A percentile compares a stretch with the other conserved stretches of the same genome.
Conservation (phyloP, 371 early-diverging fungal species). For the Actinomortierella wolfii region DNA sequence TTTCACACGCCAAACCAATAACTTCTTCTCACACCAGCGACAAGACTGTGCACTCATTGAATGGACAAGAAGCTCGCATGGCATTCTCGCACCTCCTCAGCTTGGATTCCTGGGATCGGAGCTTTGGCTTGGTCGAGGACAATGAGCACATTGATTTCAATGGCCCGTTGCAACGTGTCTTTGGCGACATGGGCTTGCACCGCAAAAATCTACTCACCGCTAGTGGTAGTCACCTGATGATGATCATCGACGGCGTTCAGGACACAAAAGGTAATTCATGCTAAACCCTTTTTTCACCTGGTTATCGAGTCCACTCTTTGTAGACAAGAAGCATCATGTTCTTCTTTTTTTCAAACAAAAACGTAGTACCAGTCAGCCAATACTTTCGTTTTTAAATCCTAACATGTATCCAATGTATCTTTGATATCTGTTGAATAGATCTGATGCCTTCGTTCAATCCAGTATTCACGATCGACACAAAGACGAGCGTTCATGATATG, state of each 20-base stretch:
- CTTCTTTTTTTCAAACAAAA: background rate
- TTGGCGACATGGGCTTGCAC: conserved; percentile 26
- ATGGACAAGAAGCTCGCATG: conserved; percentile 39
- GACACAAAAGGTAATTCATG: conserved; percentile 20
- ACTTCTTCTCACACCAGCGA: conserved; percentile 6
- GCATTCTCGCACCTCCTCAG: conserved; percentile 35
- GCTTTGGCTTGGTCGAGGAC: conserved; percentile 4
- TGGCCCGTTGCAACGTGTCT: conserved; percentile 39
- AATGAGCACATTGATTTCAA: conserved; percentile 13
- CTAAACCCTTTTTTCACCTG: too few relatives aligned
- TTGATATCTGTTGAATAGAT: conserved; percentile 9
- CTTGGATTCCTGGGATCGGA: conserved; percentile 8
- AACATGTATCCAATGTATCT: background rate
- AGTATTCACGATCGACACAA: conserved; percentile 18
- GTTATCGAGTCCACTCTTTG: too few relatives aligned
- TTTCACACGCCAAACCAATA: conserved; percentile 31
- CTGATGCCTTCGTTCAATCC: conserved; percentile 31
- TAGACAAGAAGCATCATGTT: background rate
- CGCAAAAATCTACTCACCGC: conserved; percentile 35
- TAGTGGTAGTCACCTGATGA: conserved; percentile 30
- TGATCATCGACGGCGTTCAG: conserved; percentile 40
- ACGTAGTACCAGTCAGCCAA: background rate
- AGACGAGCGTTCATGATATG: conserved; percentile 21
- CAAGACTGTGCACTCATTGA: conserved; percentile 11
- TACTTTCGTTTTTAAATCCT: background rate